Base-by-base conservation (phyloP, 2,329 filamentous ascomycete genomes). In the Diatrype stigma region DNA sequence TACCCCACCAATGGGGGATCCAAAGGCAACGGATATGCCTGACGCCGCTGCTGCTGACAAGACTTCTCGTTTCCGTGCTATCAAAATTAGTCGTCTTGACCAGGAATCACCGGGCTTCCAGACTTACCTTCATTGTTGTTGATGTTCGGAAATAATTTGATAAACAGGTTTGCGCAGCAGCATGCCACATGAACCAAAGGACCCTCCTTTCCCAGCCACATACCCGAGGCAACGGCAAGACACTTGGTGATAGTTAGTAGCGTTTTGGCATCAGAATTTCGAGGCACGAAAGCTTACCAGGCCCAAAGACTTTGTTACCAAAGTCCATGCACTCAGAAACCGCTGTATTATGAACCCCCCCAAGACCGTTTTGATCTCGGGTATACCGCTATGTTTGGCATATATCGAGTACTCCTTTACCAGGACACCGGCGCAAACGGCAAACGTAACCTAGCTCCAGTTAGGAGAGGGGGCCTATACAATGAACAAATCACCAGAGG, bases 181-280 rank as follows among this genome's bases (percentile, higher is more conserved):
- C 94, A 97, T 53, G 93, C 93, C 21, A 97, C 92, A 69, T 99
- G 93, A 6, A 99, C 93, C 35, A 97, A 73, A 1, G 93, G 93
- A 1, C 93, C 93, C 75, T 99, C 93, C 69, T 97, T 97, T 30
- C 93, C 93, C 14, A 97, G 76, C 93, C 94, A 97, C 77, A 99
- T 86, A 47, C 93, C 93, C 6, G 92, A 96, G 58, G 90, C 89
- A 42, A 96, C 93, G 42, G 93, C 88, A 34, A 97, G 81, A 67
- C 91, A 92, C 84, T 95, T n/a, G 53, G 12, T 2, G n/a, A 60
- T 42, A 63, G 64, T 67, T 51, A 64, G 64, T 51, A 53, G 26
- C n/a, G n/a, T 38, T 5, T 14, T 10, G 30, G n/a, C 12, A 5
- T 4, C 6, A 35, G 10, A 21, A 30, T 26, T 21, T 11, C 14